Base-by-base conservation (phyloP, 768 basidiomycete species). In the Psilocybe subaeruginosa region DNA sequence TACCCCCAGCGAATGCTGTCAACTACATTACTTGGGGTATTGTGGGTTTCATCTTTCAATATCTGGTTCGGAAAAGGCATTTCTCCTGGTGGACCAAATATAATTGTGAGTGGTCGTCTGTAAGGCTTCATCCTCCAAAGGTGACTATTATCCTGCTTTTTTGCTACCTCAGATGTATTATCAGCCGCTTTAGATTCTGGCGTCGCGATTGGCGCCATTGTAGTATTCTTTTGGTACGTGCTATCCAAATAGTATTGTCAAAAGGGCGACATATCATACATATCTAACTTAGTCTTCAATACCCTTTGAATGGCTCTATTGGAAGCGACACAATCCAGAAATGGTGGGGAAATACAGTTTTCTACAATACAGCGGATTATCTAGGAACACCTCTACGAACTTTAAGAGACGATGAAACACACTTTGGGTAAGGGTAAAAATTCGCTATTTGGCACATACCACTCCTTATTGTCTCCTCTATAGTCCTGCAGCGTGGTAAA, bases 1-100 rank as follows among this genome's bases (percentile, higher is more conserved):
- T 93, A 23, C 93, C 93, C 0, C 91, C 92, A 3, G 92, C 91
- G 8, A 90, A 85, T 0, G 89, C 90, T 0, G 77, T 91, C 65
- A 95, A 95, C 74, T 95, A 88, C 67, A 78, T 92, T 1, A 84
- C 88, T 1, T 93, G 89, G 88, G 82, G 79, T 45, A 71, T 79
- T 48, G 80, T 86, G 27, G 84, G 86, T 6, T 92, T 92, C 72
- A 72, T 91, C 29, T 93, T 93, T 77, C 91, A 90, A 64, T 89
- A 79, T 63, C 64, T 86, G n/a, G 79, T 88, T 61, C 79, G 89
- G 64, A 70, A 73, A 66, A 79, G 82, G 45, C 78, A 85, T 66
- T 89, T 89, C 69, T 72, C 81, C 3, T 88, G 84, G 80, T 89
- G 88, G 87, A 82, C 87, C 7, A 89, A 88, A 68, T 88, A 88